phyloP scores from a whole-genome alignment of 1,284 basidiomycete genomes.

The Exsudoporus floridanus region DNA sequence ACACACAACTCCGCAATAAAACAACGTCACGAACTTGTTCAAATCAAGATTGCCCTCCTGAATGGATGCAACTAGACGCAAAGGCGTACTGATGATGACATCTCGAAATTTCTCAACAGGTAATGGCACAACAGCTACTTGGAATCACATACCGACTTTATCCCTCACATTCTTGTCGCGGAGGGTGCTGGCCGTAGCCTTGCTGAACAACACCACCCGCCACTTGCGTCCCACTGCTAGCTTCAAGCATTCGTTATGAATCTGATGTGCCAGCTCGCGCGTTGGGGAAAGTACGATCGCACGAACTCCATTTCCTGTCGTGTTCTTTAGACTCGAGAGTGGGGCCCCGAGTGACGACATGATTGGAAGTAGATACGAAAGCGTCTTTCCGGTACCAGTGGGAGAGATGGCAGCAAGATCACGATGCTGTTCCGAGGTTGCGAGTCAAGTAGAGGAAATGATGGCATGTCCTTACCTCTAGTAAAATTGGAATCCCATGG shows the following conservation, averaged over 20 bases:
- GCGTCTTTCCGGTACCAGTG: constrained; percentile 92
- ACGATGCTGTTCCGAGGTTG: constrained; percentile 46
- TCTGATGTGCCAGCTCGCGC: constrained; percentile 95
- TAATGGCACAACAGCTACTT: background rate
- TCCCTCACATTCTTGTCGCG: constrained; percentile 65
- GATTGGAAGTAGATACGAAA: constrained; percentile 85
- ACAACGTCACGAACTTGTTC: constrained; percentile 56
- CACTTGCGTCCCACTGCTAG: constrained; percentile 82
- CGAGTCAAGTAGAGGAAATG: background rate
- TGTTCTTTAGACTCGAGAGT: constrained; percentile 46
- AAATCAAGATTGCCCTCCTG: constrained; percentile 67
- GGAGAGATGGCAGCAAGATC: constrained; percentile 92
- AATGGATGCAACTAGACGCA: constrained; percentile 74
- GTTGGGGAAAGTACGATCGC: constrained; percentile 89
- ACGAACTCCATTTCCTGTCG: constrained; percentile 61
- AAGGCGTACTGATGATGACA: constrained; percentile 78
- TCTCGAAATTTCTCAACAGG: constrained; percentile 45
- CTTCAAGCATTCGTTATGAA: constrained; percentile 88
- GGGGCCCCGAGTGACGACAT: constrained; percentile 69
- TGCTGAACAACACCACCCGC: constrained; percentile 81
- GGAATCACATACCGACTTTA: constrained; percentile 63
- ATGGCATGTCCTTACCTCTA: constrained; percentile 48
- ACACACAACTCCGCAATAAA: background rate
- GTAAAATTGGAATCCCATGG: constrained; percentile 69
- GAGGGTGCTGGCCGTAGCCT: constrained; percentile 77